A percentile compares a stretch with the other conserved stretches of the same genome.
Evolutionary conservation across 176 grass and related monocot species (phyloP).

Genomic region (Secale cereale): DNA sequence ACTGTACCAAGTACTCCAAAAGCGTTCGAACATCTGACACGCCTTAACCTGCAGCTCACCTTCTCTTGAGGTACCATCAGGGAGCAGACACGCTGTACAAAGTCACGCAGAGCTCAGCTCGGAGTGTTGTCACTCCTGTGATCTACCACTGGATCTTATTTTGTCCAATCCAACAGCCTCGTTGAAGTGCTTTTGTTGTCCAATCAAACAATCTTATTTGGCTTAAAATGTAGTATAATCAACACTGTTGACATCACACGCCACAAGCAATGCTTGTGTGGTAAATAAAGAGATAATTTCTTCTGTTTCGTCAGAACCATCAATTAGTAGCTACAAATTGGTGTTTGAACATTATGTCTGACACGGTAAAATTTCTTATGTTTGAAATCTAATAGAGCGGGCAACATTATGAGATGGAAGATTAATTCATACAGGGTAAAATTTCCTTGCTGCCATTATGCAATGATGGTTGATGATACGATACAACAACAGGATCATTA

Average conservation of each 20-base stretch:
- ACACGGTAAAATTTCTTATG: neutral
- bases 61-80: neutral
- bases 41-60: neutral
- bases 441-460: neutral
- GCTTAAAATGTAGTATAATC: neutral
- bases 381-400: neutral
- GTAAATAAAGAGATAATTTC: neutral
- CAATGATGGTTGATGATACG: neutral
- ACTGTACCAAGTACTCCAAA: constrained; percentile 74
- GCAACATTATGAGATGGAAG: neutral
- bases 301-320: neutral
- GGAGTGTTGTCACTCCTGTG: neutral
- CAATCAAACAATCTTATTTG: neutral
- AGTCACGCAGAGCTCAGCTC: constrained; percentile 9
- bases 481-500: neutral
- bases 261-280: constrained; percentile 10
- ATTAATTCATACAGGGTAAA: neutral
- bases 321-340: neutral
- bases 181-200: neutral
- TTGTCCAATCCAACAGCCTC: neutral
- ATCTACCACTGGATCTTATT: constrained; percentile 10
- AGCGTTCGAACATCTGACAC: constrained; percentile 28
- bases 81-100: neutral
- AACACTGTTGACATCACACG: neutral
- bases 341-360: neutral